These are phyloP conservation scores for Alopecurus myosuroides DNA, from an alignment of 176 grass and related monocot genomes.

Conservation along the genomic window DNA sequence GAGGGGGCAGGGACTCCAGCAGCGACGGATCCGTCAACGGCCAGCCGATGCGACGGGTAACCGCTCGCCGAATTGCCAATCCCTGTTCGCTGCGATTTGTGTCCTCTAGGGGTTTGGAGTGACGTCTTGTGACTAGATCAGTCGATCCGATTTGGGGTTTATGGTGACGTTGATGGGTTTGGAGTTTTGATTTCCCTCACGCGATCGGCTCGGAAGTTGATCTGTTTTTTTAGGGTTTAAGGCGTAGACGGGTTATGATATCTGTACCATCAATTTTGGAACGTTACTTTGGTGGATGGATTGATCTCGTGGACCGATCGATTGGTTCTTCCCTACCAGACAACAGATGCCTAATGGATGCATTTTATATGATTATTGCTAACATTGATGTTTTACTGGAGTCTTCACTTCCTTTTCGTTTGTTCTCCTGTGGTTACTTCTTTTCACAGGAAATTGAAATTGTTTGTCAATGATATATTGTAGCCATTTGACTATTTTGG, in stretches of 20 bases:
- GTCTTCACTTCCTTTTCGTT: neutral
- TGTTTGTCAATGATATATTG: neutral
- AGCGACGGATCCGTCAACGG: slow-evolving; percentile 67
- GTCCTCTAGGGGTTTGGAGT: slow-evolving; percentile 12
- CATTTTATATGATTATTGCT: neutral
- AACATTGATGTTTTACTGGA: neutral
- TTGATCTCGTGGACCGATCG: neutral
- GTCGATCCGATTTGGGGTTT: slow-evolving; percentile 17
- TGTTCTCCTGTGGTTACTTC: neutral
- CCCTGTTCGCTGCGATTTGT: neutral
- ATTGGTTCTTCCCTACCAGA: neutral
- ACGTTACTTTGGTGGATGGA: neutral
- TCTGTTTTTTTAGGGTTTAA: slow-evolving; percentile 33
- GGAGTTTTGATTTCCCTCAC: neutral
- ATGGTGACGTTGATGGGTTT: slow-evolving; percentile 26
- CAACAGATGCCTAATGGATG: neutral
- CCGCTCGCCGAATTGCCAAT: neutral
- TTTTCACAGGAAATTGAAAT: neutral
- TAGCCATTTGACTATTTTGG: neutral
- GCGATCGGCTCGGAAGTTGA: neutral
- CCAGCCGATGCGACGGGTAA: slow-evolving; percentile 63
- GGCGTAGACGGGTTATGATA: neutral
- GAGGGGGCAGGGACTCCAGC: slow-evolving; percentile 53
- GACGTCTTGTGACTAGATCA: neutral
- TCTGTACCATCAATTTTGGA: neutral